Conservation (phyloP, 345 rosid species). For the Aquilaria malaccensis region DNA sequence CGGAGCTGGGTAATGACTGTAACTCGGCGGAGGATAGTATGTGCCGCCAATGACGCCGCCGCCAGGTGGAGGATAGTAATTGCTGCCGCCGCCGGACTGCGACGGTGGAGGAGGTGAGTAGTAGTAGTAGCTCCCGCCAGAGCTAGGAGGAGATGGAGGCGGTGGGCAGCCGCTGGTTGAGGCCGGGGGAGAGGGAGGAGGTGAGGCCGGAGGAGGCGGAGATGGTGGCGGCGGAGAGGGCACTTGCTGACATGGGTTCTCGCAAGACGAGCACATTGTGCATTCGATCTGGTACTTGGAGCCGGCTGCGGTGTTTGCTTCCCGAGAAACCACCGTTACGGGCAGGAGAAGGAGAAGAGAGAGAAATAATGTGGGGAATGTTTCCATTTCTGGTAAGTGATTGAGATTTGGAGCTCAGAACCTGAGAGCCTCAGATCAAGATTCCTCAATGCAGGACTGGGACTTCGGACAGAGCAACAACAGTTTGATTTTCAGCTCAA, state of each 20-base stretch:
- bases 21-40: constrained; percentile 52
- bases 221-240: constrained; percentile 51
- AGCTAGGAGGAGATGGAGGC: constrained; percentile 53
- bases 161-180: constrained; percentile 41
- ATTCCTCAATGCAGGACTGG: neutral
- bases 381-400: constrained; percentile 29
- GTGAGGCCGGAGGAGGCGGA: constrained; percentile 26
- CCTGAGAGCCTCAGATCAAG: neutral
- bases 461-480: neutral
- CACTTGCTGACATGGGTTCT: constrained; percentile 45
- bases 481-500: too few relatives aligned
- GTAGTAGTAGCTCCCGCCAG: constrained; percentile 36
- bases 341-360: constrained; percentile 14
- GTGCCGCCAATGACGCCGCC: constrained; percentile 39
- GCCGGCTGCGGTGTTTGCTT: constrained; percentile 11
- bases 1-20: constrained; percentile 39
- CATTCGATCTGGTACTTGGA: constrained; percentile 61
- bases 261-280: constrained; percentile 84
- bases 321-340: constrained; percentile 11
- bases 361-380: constrained; percentile 12
- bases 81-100: constrained; percentile 23
- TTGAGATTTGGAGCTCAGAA: neutral
- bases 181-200: constrained; percentile 41
- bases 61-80: constrained; percentile 49
- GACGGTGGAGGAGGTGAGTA: constrained; percentile 68